Percentiles rank a stretch among this genome's conserved stretches.
Conservation (phyloP, 2,329 filamentous ascomycete species). For the Aspergillus alliaceus region DNA sequence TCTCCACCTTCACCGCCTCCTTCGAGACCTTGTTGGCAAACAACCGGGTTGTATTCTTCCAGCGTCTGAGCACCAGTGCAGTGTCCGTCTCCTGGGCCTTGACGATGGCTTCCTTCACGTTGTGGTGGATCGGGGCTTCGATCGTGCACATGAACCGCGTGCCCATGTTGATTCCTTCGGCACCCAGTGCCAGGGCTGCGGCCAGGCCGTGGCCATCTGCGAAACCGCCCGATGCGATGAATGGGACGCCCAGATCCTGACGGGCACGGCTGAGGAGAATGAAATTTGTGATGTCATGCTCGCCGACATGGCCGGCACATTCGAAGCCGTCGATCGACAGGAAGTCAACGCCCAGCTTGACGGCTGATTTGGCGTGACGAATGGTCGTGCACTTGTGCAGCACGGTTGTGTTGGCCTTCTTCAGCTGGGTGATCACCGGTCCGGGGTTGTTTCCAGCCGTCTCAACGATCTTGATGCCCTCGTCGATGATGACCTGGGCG, state of each 20-base stretch:
- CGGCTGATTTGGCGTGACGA: constrained; percentile 83
- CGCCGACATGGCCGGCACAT: constrained; percentile 71
- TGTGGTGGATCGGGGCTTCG: constrained; percentile 86
- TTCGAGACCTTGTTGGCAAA: constrained; percentile 87
- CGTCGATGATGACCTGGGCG: constrained; percentile 88
- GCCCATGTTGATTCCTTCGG: constrained; percentile 97
- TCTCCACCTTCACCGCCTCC: constrained; percentile 79
- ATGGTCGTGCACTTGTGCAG: constrained; percentile 98
- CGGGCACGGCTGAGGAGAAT: constrained; percentile 77
- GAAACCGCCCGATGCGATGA: constrained; percentile 94
- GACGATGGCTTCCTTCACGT: constrained; percentile 93
- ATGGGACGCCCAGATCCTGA: constrained; percentile 80
- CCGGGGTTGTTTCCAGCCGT: constrained; percentile 89
- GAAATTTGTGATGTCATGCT: constrained; percentile 55
- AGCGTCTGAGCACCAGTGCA: constrained; percentile 79
- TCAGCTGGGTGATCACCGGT: constrained; percentile 85
- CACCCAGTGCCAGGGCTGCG: constrained; percentile 83
- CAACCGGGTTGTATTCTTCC: constrained; percentile 87
- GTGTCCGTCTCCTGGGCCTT: constrained; percentile 87
- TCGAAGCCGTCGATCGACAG: constrained; percentile 97
- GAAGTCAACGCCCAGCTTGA: constrained; percentile 96
- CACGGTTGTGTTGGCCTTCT: constrained; percentile 73
- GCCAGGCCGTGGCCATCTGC: constrained; percentile 92
- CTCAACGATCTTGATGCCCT: constrained; percentile 88
- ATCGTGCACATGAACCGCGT: constrained; percentile 96